Conservation (phyloP, 2,329 filamentous ascomycete genomes). For the Xylariaceae sp. region DNA sequence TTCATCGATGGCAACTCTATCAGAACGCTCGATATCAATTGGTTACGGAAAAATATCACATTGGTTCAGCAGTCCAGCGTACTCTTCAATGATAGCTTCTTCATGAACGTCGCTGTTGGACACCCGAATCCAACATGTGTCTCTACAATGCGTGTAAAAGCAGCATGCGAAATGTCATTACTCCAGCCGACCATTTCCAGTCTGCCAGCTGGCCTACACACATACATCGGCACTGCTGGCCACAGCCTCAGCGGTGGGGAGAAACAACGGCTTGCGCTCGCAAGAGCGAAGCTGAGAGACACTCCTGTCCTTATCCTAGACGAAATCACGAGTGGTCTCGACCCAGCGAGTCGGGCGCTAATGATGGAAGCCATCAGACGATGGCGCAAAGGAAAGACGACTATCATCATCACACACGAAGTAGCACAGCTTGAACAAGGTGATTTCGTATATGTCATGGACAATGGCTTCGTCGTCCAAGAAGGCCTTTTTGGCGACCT, state of each 20-base stretch:
- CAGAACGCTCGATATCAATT: conserved; percentile 60
- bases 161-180: conserved; percentile 64
- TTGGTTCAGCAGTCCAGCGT: conserved; percentile 79
- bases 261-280: conserved; percentile 76
- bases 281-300: conserved; percentile 73
- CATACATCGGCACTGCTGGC: conserved; percentile 67
- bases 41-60: conserved; percentile 75
- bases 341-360: conserved; percentile 64
- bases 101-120: conserved; percentile 76
- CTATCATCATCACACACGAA: conserved; percentile 91
- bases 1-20: conserved; percentile 65
- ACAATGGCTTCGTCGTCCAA: conserved; percentile 65
- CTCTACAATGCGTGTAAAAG: conserved; percentile 53
- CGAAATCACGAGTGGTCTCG: conserved; percentile 83
- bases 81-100: conserved; percentile 78
- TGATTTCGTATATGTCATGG: conserved; percentile 80
- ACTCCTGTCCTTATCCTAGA: conserved; percentile 81
- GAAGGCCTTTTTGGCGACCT: conserved; percentile 63
- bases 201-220: conserved; percentile 70
- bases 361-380: conserved; percentile 73
- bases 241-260: conserved; percentile 79
- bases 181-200: conserved; percentile 65
- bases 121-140: conserved; percentile 47
- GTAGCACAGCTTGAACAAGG: conserved; percentile 68
- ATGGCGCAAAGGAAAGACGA: conserved; percentile 81